These are phyloP conservation scores for Boechera divaricarpa DNA, from an alignment of 345 rosid species.

Conservation along the genomic window DNA sequence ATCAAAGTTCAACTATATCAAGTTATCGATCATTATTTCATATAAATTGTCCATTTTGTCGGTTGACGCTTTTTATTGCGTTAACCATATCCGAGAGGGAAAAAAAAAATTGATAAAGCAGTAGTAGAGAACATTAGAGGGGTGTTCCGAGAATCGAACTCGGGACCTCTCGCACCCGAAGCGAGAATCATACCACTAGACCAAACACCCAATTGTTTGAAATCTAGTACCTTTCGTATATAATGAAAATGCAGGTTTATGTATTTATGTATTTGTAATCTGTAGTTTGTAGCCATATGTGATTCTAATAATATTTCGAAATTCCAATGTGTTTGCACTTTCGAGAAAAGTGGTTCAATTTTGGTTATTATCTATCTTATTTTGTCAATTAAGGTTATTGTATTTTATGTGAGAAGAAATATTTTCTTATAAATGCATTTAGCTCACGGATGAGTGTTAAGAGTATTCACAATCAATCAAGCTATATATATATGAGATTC, in stretches of 20 bases:
- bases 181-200: slow-evolving; percentile 98
- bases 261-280: background rate
- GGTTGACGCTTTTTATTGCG: no score
- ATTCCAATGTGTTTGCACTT: background rate
- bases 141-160: slow-evolving; percentile 97
- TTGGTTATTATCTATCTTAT: no score
- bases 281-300: background rate
- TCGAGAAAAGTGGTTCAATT: background rate
- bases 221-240: fast-evolving
- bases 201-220: slow-evolving; percentile 60
- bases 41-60: background rate
- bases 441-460: no score
- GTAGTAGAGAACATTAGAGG: slow-evolving; percentile 22
- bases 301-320: background rate
- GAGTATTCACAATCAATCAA: no score
- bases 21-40: background rate
- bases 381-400: background rate
- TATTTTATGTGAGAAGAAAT: no score
- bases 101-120: background rate
- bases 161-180: slow-evolving; percentile 96
- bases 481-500: no score
- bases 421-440: no score
- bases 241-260: background rate
- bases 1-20: background rate
- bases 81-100: background rate